Evolutionary conservation across 2,329 filamentous ascomycete species (phyloP).

Genomic region (Xylariaceae sp.): DNA sequence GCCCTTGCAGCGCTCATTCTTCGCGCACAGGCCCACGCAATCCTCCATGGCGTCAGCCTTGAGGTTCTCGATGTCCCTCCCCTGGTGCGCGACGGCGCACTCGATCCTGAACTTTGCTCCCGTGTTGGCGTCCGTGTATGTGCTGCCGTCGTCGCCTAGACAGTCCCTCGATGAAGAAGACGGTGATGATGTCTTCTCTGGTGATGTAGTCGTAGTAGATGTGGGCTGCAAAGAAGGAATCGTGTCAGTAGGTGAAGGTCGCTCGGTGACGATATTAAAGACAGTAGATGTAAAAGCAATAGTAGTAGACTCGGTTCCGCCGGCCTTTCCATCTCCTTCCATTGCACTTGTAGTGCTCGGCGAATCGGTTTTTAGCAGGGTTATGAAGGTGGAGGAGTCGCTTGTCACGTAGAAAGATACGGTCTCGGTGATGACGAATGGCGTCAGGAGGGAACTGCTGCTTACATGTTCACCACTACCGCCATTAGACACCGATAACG

Average conservation of each 20-base stretch:
- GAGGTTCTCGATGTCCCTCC: constrained; percentile 34
- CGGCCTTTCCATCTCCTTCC: not conserved
- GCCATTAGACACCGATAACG: constrained; percentile 3
- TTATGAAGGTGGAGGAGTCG: constrained; percentile 14
- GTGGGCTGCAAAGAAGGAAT: constrained; percentile 22
- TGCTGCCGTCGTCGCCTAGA: constrained; percentile 32
- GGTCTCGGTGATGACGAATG: constrained; percentile 24
- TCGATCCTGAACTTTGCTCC: constrained; percentile 30
- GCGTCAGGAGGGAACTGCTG: constrained; percentile 15
- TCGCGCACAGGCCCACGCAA: constrained; percentile 34
- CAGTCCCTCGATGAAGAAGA: constrained; percentile 25
- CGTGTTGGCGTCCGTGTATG: constrained; percentile 32
- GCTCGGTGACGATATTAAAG: constrained; percentile 8
- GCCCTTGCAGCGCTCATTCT: constrained; percentile 29
- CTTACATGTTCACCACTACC: constrained; percentile 32
- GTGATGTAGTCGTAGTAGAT: not conserved
- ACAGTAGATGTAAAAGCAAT: not conserved
- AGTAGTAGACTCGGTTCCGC: not conserved
- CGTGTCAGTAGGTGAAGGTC: constrained; percentile 18
- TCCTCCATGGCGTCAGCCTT: constrained; percentile 35
- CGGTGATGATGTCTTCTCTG: not conserved
- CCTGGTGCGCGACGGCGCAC: constrained; percentile 33
- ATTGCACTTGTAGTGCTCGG: not conserved
- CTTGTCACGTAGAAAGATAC: constrained; percentile 17
- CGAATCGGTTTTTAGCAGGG: not conserved